Evolutionary conservation across 495 filamentous ascomycete species (phyloP), one percentile per base, ranked within the genome.

Genomic region (Daldinia loculata): DNA sequence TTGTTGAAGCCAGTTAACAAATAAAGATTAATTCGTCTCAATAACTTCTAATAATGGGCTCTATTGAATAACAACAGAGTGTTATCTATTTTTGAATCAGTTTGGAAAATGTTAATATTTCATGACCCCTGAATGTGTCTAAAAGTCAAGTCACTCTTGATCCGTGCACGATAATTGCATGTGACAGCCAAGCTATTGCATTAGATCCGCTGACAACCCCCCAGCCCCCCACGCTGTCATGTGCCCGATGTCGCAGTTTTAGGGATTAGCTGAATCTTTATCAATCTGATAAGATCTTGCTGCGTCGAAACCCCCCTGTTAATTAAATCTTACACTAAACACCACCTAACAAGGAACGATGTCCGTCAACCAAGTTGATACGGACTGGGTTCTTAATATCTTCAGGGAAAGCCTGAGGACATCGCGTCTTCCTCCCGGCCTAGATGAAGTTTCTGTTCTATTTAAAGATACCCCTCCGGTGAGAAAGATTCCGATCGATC

Each of bases 211-310:
- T 2, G 12, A 36, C 12, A 36, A 39, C 36, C 41, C 27, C 43
- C 39, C 4, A 29, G 5, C 27, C 27, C 27, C 22, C 17, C 53
- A 56, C 30, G 53, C 27, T 29, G 30, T 34, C 53, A 32, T 56
- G 53, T 56, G 30, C 53, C 27, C 30, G 29, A 56, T 36, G 30
- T 38, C n/a, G 30, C 53, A 56, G 30, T 36, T 30, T 17, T 11
- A 22, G 29, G 27, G 9, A 56, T 52, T 17, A 65, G 39, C 50
- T 61, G 39, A n/a, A 53, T 12, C 4, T 59, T 74, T 72, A 74
- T 75, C 74, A 72, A 76, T 76, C 71, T 67, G 74, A 75, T 76
- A 76, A 76, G 69, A 76, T 76, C 71, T 74, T 66, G 32, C 36
- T 45, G 24, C 17, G 5, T 57, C 3, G 7, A 36, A 14, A 14